phyloP scores from a whole-genome alignment of 148 eudicot species.

The Vaccinium myrtillus region DNA sequence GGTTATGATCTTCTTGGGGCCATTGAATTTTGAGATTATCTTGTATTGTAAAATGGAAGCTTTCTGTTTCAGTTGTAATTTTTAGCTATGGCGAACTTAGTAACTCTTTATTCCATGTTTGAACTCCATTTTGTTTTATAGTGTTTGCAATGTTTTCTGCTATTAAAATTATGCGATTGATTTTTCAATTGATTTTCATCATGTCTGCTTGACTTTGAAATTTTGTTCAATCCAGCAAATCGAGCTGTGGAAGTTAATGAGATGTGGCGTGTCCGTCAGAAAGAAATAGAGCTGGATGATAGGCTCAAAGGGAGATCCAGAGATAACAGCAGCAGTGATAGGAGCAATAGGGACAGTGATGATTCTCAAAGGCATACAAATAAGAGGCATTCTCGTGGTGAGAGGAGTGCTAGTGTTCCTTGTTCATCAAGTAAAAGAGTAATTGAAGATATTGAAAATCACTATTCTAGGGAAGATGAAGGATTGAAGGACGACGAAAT shows the following conservation, averaged over 20 bases:
- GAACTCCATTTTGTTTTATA: not conserved
- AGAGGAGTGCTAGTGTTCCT: conserved; percentile 22
- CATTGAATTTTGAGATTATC: not conserved
- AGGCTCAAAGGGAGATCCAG: conserved; percentile 40
- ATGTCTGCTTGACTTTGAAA: conserved; percentile 8
- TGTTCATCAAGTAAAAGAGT: conserved; percentile 55
- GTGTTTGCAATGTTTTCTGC: not conserved
- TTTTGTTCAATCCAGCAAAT: conserved; percentile 52
- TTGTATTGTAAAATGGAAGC: not conserved
- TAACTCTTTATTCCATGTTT: not conserved
- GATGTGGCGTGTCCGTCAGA: conserved; percentile 89
- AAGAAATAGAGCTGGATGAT: conserved; percentile 72
- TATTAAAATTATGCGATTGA: not conserved
- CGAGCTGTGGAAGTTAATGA: conserved; percentile 88
- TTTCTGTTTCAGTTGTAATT: not conserved
- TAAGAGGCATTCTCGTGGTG: conserved; percentile 32
- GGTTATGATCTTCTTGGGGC: not conserved
- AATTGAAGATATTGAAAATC: conserved; percentile 31
- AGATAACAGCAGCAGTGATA: conserved; percentile 33
- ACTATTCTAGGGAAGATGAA: conserved; percentile 39
- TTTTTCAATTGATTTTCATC: not conserved
- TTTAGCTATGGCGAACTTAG: too few species aligned
- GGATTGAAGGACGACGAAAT: conserved; percentile 77
- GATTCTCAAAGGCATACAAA: conserved; percentile 36
- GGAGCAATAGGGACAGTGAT: conserved; percentile 23